Base-by-base conservation (phyloP, 352 stramenopile species). In the Phytophthora podocarpi region DNA sequence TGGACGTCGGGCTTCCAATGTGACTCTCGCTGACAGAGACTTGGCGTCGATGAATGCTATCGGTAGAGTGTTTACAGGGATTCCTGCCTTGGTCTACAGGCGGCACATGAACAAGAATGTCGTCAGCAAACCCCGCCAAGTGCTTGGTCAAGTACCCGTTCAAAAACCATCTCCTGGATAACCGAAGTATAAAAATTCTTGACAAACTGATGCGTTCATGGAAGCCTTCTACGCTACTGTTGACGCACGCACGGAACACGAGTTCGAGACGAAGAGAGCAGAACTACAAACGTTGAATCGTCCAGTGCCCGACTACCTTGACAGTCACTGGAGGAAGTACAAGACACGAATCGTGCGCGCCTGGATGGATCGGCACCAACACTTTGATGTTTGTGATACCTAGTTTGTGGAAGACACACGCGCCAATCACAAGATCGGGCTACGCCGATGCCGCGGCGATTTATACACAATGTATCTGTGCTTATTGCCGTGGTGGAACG, bases 61-160 rank as follows among this genome's bases (percentile, higher is more conserved):
- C 10, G 24, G 32, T 12, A n/a, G n/a, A n/a, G n/a, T n/a, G 34
- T 41, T 13, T 53, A 54, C 11, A 13, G n/a, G n/a, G n/a, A n/a
- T n/a, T 39, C 30, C 28, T 9, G 5, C 9, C 11, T 1, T 55
- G 3, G 8, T 59, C 1, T 66, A 39, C 13, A 18, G 39, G 2
- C 55, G 57, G 39, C 40, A 66, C 13, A 59, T 59, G 40, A 54
- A 54, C 24, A 45, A 24, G 45, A 48, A n/a, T 23, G 26, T 48
- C 8, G 10, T 41, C 3, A 40, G 23, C 12, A 46, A 46, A 23
- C 6, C 35, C 18, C 23, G 34, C 0, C 12, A 35, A 34, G 21
- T 42, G 4, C 6, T 43, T 12, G 46, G 30, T 10, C 46, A 54
- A 54, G 32, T 45, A 7, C 11, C 15, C 8, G 32, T 43, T 16